phyloP scores from a whole-genome alignment of 108 stramenopile species.

The Chaetoceros tenuissimus region DNA sequence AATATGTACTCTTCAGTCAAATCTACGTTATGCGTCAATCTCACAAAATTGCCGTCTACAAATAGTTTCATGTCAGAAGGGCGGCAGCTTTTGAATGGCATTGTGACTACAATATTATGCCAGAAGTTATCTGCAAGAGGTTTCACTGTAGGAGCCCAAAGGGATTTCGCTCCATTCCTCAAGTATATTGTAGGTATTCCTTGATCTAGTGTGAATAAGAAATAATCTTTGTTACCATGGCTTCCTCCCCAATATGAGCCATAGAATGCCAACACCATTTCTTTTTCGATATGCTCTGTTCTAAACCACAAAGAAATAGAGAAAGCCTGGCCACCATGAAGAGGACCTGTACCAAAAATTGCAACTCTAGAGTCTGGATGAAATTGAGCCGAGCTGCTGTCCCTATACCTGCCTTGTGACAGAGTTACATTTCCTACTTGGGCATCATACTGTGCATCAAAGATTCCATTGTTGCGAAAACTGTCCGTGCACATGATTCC shows the following conservation, averaged over 20 bases:
- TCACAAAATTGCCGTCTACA: not conserved
- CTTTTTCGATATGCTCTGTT: not conserved
- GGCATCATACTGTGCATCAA: constrained; percentile 3
- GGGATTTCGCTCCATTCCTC: not conserved
- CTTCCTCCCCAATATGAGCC: not conserved
- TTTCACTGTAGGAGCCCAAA: not conserved
- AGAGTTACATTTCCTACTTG: constrained; percentile 2
- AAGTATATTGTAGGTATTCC: not conserved
- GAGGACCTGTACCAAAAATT: constrained; percentile 2
- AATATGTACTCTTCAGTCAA: not conserved
- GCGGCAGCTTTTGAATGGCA: constrained; percentile 4
- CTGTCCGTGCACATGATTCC: constrained; percentile 3
- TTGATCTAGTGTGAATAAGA: not conserved
- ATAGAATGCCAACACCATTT: not conserved
- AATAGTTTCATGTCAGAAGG: not conserved
- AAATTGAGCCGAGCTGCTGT: too few species aligned
- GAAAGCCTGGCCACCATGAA: not conserved
- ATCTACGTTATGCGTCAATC: not conserved
- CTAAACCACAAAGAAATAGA: constrained; percentile 4
- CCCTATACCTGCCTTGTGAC: not conserved
- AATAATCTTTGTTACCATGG: not conserved
- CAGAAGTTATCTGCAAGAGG: constrained; percentile 2
- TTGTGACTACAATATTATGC: constrained; percentile 2
- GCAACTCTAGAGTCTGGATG: not conserved
- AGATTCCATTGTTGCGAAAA: constrained; percentile 1